Evolutionary conservation across 225 moss, liverwort and hornwort genomes (phyloP), one percentile per base, ranked within the genome.

Genomic region (Climacium dendroides): DNA sequence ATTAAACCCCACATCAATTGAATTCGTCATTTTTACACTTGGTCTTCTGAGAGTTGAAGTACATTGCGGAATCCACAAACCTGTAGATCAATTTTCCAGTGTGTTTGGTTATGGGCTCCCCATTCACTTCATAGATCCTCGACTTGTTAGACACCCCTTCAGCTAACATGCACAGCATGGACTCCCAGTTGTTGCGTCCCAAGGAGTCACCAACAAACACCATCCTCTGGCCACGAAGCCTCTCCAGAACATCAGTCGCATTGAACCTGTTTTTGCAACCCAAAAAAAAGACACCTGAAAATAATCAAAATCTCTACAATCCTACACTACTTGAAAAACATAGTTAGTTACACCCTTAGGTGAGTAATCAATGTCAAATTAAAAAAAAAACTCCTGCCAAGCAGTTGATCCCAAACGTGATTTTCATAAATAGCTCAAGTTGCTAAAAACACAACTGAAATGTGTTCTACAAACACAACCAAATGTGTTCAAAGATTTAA

Each of bases 121-220:
- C 97, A 43, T 98, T 86, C 2, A 96, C 85, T 89, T 98, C 98
- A 20, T 95, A 98, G 15, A 98, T 93, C 52, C 89, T 82, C 0
- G 87, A 37, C 85, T 95, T 95, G 94, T 98, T 83, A 11, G 89
- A 1, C 74, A 98, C 96, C 1, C 82, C 97, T 60, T 92, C 92
- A 19, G 97, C 92, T 25, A 98, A 79, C 95, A 98, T 94, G 92
- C 98, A 98, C 61, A 98, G 55, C 96, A 98, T 95, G 0, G 98
- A 98, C 90, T 98, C 98, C 98, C 98, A 98, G 64, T 90, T 90
- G 91, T 98, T 98, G 14, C 98, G 92, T 22, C 97, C 98, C 60
- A 97, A 74, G 7, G 98, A 98, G 81, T 98, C 98, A 3, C 98
- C 98, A 7, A 98, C 96, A 37, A 95, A 98, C 43, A 90, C 98